Percentiles rank a stretch among this genome's conserved stretches.
phyloP scores from a whole-genome alignment of 169 alveolate species.

The Babesia divergens region DNA sequence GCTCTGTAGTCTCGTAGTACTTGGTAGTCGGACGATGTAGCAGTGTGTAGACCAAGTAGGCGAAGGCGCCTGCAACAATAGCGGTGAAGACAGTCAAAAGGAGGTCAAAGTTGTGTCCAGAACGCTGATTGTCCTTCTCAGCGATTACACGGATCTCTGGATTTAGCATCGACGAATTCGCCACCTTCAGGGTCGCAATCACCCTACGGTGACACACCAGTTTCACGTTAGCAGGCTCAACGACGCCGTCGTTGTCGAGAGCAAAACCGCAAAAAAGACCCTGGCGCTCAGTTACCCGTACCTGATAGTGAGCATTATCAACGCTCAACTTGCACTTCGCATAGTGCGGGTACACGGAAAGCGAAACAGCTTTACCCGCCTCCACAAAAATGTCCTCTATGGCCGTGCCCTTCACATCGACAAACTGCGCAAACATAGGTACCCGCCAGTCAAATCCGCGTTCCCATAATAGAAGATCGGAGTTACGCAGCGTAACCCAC shows the following conservation, averaged over 20 bases:
- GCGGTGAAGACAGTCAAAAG: constrained; percentile 9
- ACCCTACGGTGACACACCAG: constrained; percentile 12
- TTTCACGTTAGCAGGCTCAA: constrained; percentile 3
- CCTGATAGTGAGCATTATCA: constrained; percentile 2
- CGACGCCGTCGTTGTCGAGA: constrained; percentile 26
- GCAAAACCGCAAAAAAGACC: constrained; percentile 24
- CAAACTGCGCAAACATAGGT: constrained; percentile 25
- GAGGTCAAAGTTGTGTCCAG: constrained; percentile 4
- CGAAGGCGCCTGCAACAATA: constrained; percentile 3
- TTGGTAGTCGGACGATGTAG: constrained; percentile 10
- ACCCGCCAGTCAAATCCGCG: constrained; percentile 16
- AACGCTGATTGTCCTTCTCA: neutral
- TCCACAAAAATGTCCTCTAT: constrained; percentile 1
- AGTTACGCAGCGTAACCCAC: constrained; percentile 4
- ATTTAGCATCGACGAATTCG: neutral
- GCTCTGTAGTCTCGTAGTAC: constrained; percentile 58
- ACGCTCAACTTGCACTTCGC: constrained; percentile 10
- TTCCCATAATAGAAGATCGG: constrained; percentile 3
- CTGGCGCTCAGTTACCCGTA: constrained; percentile 4
- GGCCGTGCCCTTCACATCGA: constrained; percentile 1
- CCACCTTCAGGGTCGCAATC: constrained; percentile 11
- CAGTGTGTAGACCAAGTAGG: constrained; percentile 38
- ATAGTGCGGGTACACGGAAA: constrained; percentile 32
- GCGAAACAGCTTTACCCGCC: neutral
- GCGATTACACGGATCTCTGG: neutral